Conservation (phyloP, 108 stramenopile genomes). For the Skeletonema costatum region DNA sequence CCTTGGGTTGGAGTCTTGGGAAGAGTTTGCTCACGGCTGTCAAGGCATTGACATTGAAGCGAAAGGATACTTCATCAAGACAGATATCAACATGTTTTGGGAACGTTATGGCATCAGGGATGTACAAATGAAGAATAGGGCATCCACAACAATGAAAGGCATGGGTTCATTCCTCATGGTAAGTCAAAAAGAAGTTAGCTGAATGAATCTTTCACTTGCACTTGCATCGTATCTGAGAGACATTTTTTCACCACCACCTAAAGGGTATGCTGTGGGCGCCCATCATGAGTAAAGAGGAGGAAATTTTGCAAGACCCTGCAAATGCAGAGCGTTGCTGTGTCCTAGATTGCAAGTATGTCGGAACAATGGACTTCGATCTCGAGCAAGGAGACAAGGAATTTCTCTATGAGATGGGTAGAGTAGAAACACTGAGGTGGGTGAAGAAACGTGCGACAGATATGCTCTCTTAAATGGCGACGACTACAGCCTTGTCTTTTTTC, state of each 20-base stretch:
- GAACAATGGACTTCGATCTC: background rate
- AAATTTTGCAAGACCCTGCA: background rate
- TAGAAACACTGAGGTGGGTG: background rate
- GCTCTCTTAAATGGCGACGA: too few species aligned
- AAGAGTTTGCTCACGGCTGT: background rate
- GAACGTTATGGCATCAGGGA: background rate
- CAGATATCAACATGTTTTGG: background rate
- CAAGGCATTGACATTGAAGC: background rate
- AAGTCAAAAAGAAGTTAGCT: background rate
- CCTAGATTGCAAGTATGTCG: background rate
- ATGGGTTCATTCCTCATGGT: background rate
- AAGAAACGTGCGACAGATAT: background rate
- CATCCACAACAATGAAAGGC: background rate
- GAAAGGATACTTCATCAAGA: background rate
- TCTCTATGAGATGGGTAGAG: background rate
- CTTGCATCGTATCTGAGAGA: background rate
- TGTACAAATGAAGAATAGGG: background rate
- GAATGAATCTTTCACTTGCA: background rate
- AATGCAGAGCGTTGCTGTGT: background rate
- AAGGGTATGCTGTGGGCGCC: background rate
- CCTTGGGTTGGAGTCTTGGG: background rate
- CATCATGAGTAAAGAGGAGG: background rate
- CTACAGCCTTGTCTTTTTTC: too few species aligned
- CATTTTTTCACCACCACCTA: background rate
- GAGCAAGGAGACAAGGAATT: conserved; percentile 4